Conservation (phyloP, 192 early-diverging fungal genomes). For the Blastocladiella britannica region DNA sequence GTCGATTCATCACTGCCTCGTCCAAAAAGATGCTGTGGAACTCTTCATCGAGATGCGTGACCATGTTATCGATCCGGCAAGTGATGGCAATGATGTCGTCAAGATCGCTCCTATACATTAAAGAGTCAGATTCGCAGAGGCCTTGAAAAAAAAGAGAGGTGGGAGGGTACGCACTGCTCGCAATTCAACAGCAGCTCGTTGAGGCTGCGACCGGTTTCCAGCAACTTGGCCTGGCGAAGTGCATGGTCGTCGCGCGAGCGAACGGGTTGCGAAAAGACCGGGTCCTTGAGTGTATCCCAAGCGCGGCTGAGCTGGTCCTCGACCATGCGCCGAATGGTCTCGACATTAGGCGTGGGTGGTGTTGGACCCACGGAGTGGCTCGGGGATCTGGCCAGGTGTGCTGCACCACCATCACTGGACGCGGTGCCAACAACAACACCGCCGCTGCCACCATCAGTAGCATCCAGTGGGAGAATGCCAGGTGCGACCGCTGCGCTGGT, state of each 20-base stretch:
- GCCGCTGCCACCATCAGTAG: too few species aligned
- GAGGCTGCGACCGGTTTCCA: background rate
- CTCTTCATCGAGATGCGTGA: background rate
- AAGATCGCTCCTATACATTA: background rate
- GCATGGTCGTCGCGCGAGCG: background rate
- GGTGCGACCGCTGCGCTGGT: too few species aligned
- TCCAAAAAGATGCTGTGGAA: background rate
- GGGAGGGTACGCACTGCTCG: background rate
- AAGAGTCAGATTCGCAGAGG: background rate
- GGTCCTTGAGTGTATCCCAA: background rate
- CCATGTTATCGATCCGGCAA: background rate
- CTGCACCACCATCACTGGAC: too few species aligned
- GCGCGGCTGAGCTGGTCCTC: background rate
- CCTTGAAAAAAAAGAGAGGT: background rate
- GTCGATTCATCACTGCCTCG: too few species aligned
- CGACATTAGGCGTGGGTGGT: background rate
- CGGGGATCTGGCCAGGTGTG: background rate
- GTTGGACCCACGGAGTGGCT: background rate
- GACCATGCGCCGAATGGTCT: background rate
- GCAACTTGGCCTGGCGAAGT: background rate
- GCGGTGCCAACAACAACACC: too few species aligned
- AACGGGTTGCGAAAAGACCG: background rate
- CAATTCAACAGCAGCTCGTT: background rate
- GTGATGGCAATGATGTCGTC: background rate
- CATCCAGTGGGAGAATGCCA: background rate